Evolutionary conservation across 768 basidiomycete species (phyloP), one percentile per base, ranked within the genome.

Genomic region (Leucocoprinus leucothites): DNA sequence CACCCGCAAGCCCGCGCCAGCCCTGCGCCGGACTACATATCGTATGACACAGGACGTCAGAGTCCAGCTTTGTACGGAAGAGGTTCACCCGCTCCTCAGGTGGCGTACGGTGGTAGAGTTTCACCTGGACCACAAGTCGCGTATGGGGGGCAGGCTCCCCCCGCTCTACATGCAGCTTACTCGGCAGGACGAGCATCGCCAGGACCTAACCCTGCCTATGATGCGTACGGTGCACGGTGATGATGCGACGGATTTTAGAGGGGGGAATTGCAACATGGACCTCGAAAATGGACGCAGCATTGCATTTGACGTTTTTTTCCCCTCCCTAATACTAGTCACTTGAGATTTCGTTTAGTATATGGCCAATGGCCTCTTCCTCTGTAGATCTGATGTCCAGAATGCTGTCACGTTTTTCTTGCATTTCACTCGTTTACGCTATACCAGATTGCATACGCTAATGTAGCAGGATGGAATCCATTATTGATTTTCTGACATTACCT

Each of bases 141-240:
- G 13, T 70, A 69, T 51, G 67, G 64, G 35, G 74, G 70, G 41
- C 60, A 71, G 44, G 52, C 61, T 9, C 69, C 68, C 1, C 73
- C 73, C 0, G 70, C 64, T 31, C 70, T 72, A 18, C 69, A 70
- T 49, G 64, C 62, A 21, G 67, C 67, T 3, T 73, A 71, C 54
- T 66, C 63, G 26, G 60, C 64, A 42, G 69, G 68, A 38, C 63
- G 70, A 42, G 62, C 63, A 21, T 71, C 70, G 13, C 77, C 78
- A 56, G 78, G 70, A 35, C 79, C 77, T 16, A 73, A 75, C 41
- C 52, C 62, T n/a, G 76, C 70, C 14, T 82, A 77, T 21, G 55
- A 59, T 51, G 51, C 22, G 9, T 48, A 59, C 38, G 53, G 53
- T 21, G 31, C 51, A 35, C 57, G 55, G 31, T 56, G 36, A 51